phyloP scores from a whole-genome alignment of 2,329 filamentous ascomycete species.

The Fusarium proliferatum region DNA sequence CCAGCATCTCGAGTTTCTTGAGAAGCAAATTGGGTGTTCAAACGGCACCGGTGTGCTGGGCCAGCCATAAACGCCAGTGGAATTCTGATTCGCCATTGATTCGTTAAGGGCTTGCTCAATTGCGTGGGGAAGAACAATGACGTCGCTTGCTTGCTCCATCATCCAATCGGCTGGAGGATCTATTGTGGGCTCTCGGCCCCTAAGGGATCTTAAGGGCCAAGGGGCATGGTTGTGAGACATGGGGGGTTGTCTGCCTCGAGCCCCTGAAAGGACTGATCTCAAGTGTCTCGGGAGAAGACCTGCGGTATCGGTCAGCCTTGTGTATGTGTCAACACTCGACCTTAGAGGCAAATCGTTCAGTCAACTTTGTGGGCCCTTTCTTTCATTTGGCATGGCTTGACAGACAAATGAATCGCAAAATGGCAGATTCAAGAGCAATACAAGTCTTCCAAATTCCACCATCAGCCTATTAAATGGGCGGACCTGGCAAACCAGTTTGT shows the following conservation, averaged over 20 bases:
- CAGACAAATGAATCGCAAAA: not conserved
- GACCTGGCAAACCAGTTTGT: constrained; percentile 15
- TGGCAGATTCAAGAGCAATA: not conserved
- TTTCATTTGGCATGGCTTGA: not conserved
- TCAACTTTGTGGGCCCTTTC: not conserved
- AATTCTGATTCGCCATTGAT: constrained; percentile 39
- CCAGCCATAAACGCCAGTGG: constrained; percentile 39
- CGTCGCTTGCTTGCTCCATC: constrained; percentile 34
- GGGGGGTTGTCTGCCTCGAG: constrained; percentile 32
- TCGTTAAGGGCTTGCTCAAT: constrained; percentile 20
- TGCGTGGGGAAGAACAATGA: constrained; percentile 44
- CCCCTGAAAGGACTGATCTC: constrained; percentile 24
- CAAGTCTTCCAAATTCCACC: constrained; percentile 4
- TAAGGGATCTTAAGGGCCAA: constrained; percentile 44
- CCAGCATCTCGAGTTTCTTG: constrained; percentile 14
- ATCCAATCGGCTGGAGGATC: constrained; percentile 42
- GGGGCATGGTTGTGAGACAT: constrained; percentile 43
- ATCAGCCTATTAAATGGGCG: not conserved
- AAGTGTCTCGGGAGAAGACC: constrained; percentile 30
- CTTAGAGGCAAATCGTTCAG: not conserved
- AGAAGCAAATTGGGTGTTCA: constrained; percentile 31
- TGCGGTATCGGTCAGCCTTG: constrained; percentile 30
- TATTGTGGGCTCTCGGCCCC: constrained; percentile 36
- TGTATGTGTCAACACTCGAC: constrained; percentile 9
- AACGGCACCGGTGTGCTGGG: constrained; percentile 43